Percentiles rank a stretch among this genome's conserved stretches.
These are phyloP conservation scores for Ophiostoma ips DNA, from an alignment of 2,329 filamentous ascomycete genomes.

Conservation along the genomic window DNA sequence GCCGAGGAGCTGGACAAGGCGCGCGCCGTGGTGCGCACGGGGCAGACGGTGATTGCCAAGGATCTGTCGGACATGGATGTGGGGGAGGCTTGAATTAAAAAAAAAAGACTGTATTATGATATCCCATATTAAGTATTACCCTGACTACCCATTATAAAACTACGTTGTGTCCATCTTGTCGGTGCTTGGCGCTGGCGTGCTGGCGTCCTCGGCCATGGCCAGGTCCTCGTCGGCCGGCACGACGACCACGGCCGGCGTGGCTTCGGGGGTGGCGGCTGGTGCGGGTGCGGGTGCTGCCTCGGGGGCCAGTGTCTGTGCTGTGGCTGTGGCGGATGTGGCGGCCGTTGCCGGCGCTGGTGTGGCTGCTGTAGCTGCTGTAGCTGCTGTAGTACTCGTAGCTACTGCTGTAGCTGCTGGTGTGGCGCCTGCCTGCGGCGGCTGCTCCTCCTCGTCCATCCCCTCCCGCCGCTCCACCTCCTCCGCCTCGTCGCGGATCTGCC, in stretches of 20 bases:
- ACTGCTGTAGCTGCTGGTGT: neutral
- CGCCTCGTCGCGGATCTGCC: conserved; percentile 86
- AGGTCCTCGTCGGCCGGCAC: conserved; percentile 32
- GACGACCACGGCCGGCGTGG: conserved; percentile 18
- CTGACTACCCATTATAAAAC: neutral
- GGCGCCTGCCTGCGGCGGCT: conserved; percentile 31
- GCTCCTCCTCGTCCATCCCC: conserved; percentile 59
- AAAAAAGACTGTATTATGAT: neutral
- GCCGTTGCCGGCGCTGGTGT: neutral
- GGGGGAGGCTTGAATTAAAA: neutral
- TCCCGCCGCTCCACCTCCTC: conserved; percentile 83
- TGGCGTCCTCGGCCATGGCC: conserved; percentile 40
- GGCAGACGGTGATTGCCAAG: conserved; percentile 26
- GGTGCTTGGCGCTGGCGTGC: conserved; percentile 2
- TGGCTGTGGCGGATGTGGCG: neutral
- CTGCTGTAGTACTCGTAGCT: neutral
- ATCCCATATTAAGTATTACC: neutral
- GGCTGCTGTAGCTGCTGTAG: neutral
- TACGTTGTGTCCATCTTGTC: conserved; percentile 53
- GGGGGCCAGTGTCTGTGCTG: neutral
- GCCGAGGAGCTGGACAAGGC: conserved; percentile 41
- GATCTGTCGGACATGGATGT: conserved; percentile 4
- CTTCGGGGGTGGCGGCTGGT: conserved; percentile 19
- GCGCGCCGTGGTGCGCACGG: conserved; percentile 36
- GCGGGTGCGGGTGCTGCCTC: conserved; percentile 11